Base-by-base conservation (phyloP, 2,329 filamentous ascomycete genomes). In the Colletotrichum neosansevieriae region DNA sequence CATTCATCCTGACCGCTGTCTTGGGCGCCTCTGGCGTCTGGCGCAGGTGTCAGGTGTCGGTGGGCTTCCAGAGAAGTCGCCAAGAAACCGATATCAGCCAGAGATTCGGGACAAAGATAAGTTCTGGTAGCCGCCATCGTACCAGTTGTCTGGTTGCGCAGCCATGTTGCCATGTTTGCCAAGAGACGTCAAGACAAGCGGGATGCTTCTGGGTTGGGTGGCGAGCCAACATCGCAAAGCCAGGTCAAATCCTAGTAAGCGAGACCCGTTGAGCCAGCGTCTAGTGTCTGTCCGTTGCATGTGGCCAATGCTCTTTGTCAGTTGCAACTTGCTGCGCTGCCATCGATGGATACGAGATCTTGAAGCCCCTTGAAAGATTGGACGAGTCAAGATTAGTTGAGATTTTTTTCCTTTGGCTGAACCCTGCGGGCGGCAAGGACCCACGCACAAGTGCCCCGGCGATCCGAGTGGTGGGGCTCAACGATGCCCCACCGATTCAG, bases 371-470 rank as follows among this genome's bases (percentile, higher is more conserved):
- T n/a, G 34, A 34, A 47, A 69, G 42, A 67, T 62, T 38, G 67
- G 50, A 69, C 49, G 63, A 67, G 63, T 66, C 62, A 67, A 49
- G 34, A 50, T 13, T 15, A n/a, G 38, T 42, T 19, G 56, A 34
- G 34, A 34, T 21, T n/a, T 21, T n/a, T 24, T 67, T 56, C 19
- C 57, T 38, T 62, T 51, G 24, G 49, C 19, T 17, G 44, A 51
- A 49, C 44, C 53, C 59, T 63, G 60, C 51, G 32, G 29, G 6
- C 60, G 42, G 60, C 53, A 63, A 29, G 17, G 50, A 6, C 34
- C 51, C 15, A 38, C 19, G 40, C 60, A 56, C 40, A 42, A 47
- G 38, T 3, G 21, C 21, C 21, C 21, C 21, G 4, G n/a, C 58
- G 50, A 47, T 58, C 59, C 15, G 57, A 49, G 57, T 34, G 17